phyloP scores from a whole-genome alignment of 345 rosid species.

The Populus simonii region DNA sequence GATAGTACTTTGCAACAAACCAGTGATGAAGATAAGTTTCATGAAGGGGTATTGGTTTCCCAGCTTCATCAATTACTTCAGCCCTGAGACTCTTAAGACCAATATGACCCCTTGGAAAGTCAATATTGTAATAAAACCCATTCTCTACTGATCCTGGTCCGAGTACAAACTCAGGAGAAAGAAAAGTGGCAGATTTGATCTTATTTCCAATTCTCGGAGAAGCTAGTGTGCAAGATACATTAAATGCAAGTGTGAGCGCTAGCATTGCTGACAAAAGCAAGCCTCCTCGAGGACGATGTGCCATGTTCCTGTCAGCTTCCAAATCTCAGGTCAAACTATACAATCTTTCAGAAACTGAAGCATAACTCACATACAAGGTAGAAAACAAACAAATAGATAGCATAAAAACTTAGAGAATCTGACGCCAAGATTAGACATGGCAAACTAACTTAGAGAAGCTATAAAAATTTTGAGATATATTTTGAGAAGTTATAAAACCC shows the following conservation, averaged over 20 bases:
- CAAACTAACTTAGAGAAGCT: background rate
- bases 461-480: too few relatives aligned
- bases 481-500: too few relatives aligned
- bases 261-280: background rate
- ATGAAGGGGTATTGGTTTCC: constrained; percentile 64
- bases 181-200: constrained; percentile 52
- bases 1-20: constrained; percentile 53
- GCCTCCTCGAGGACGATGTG: background rate
- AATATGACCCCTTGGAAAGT: constrained; percentile 83
- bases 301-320: constrained; percentile 21
- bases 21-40: constrained; percentile 95
- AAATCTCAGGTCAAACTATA: background rate
- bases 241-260: background rate
- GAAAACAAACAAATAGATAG: too few relatives aligned
- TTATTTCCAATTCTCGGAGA: constrained; percentile 19
- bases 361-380: too few relatives aligned
- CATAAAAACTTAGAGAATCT: background rate
- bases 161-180: constrained; percentile 65
- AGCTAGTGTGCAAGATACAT: constrained; percentile 5
- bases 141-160: constrained; percentile 78
- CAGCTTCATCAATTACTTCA: constrained; percentile 66
- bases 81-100: constrained; percentile 66
- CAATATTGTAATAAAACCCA: constrained; percentile 43
- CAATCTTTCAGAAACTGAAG: background rate
- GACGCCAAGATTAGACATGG: constrained; percentile 19